Evolutionary conservation across 2,329 filamentous ascomycete species (phyloP), one percentile per base, ranked within the genome.

Genomic region (Aureobasidium mangrovei): DNA sequence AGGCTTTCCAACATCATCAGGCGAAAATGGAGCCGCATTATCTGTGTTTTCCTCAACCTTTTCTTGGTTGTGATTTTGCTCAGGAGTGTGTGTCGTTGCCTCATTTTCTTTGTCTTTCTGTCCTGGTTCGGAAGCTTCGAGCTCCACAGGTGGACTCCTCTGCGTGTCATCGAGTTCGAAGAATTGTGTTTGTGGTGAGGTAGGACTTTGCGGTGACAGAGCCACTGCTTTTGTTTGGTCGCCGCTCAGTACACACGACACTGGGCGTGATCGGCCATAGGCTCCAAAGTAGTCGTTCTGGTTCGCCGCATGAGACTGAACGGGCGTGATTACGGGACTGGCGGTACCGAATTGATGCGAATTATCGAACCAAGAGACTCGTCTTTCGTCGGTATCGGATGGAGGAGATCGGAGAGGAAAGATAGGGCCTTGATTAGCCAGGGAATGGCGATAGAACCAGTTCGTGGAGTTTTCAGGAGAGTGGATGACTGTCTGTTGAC

Each of bases 151-250:
- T 24, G 48, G 48, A 28, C 48, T 52, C 48, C 39, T 29, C 5
- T 52, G 48, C 48, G 48, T 43, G 24, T 52, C 48, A 4, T 43
- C 48, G 5, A 52, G 12, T 8, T 52, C 48, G 4, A 42, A 52
- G 3, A 28, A 43, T 18, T 52, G 48, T 4, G 42, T 43, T 7
- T 27, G 39, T 3, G 48, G 48, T 18, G 48, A 52, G 2, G 29
- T 43, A 1, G 48, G 39, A 42, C 7, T 7, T 12, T 27, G 29
- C 4, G 39, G 4, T 2, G 24, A 18, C 18, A 18, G 18, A 18
- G 18, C 18, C 18, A 18, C 18, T 18, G 18, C 18, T 18, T 18
- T 18, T 18, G 18, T 18, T 18, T 18, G 18, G 18, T 18, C 18
- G 18, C 18, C 18, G 18, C 18, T 18, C 18, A 18, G 18, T 18